Conservation (phyloP, 1,284 basidiomycete genomes). For the Moesziomyces parantarcticus region DNA sequence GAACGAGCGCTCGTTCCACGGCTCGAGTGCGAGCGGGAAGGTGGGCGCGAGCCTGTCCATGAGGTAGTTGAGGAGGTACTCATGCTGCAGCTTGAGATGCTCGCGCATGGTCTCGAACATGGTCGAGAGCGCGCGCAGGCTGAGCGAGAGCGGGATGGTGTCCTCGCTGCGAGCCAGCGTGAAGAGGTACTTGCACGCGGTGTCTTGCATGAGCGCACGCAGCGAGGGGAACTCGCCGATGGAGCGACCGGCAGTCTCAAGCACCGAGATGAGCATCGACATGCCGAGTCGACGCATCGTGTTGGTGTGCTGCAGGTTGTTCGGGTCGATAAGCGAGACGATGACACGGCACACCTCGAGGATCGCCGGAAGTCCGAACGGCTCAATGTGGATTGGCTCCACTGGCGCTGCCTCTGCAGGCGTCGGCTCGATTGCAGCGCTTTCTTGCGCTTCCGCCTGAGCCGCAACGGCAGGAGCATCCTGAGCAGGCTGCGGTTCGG, state of each 20-base stretch:
- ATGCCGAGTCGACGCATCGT: constrained; percentile 91
- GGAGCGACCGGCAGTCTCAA: constrained; percentile 83
- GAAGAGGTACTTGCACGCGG: constrained; percentile 95
- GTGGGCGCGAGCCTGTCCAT: constrained; percentile 81
- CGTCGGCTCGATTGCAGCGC: background rate
- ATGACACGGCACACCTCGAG: constrained; percentile 92
- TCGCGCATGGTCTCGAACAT: constrained; percentile 88
- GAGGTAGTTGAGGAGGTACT: constrained; percentile 91
- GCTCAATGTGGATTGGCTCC: constrained; percentile 30
- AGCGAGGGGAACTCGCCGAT: constrained; percentile 78
- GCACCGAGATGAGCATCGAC: constrained; percentile 85
- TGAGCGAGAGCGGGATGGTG: constrained; percentile 79
- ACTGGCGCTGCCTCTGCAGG: constrained; percentile 1
- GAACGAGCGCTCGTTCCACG: constrained; percentile 64
- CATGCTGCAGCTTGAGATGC: constrained; percentile 94
- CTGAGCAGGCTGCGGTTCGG: constrained; percentile 1
- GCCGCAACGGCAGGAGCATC: background rate
- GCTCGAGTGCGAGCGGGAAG: constrained; percentile 60
- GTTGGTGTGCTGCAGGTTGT: constrained; percentile 93
- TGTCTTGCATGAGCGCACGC: constrained; percentile 79
- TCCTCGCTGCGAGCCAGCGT: constrained; percentile 77
- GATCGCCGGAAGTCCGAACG: constrained; percentile 90
- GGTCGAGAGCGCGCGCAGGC: constrained; percentile 85
- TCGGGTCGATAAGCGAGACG: constrained; percentile 93
- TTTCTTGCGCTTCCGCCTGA: background rate